Evolutionary conservation across 1,284 basidiomycete species (phyloP).

Genomic region (Erythrobasidium hasegawianum): DNA sequence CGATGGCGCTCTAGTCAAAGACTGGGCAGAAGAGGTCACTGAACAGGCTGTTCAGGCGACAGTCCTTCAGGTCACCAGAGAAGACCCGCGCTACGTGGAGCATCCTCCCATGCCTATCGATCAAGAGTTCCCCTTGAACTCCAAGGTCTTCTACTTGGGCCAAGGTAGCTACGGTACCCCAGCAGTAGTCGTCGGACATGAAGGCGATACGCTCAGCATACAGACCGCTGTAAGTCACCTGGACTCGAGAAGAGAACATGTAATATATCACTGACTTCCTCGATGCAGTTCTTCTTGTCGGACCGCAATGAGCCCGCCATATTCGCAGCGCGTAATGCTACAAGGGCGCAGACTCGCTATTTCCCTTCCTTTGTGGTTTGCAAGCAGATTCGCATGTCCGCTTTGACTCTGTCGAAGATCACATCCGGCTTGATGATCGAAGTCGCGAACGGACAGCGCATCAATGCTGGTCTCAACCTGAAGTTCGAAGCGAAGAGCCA

Average conservation of each 20-base stretch:
- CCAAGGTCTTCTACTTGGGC: conserved; percentile 92
- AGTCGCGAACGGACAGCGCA: conserved; percentile 68
- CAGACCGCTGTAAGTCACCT: conserved; percentile 65
- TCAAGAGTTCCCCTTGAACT: conserved; percentile 84
- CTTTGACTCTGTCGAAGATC: conserved; percentile 77
- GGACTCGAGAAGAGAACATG: not conserved
- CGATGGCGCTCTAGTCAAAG: conserved; percentile 82
- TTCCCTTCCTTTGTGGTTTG: conserved; percentile 70
- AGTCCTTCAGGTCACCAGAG: conserved; percentile 69
- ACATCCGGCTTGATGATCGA: conserved; percentile 88
- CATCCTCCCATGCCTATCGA: conserved; percentile 71
- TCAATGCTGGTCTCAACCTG: conserved; percentile 85
- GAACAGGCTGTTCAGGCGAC: conserved; percentile 83
- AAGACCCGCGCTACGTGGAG: conserved; percentile 80
- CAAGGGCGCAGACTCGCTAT: conserved; percentile 61
- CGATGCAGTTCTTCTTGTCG: conserved; percentile 69
- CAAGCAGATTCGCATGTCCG: conserved; percentile 65
- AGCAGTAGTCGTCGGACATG: conserved; percentile 74
- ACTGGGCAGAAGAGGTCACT: conserved; percentile 86
- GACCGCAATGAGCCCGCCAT: conserved; percentile 73
- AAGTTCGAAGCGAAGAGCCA: conserved; percentile 96
- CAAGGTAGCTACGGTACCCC: conserved; percentile 91
- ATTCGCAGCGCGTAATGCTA: conserved; percentile 65
- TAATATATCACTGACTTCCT: not conserved
- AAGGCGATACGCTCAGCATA: conserved; percentile 65